Percentiles rank a stretch among this genome's conserved stretches.
Conservation (phyloP, 2,329 filamentous ascomycete genomes). For the Thielaviopsis musarum region DNA sequence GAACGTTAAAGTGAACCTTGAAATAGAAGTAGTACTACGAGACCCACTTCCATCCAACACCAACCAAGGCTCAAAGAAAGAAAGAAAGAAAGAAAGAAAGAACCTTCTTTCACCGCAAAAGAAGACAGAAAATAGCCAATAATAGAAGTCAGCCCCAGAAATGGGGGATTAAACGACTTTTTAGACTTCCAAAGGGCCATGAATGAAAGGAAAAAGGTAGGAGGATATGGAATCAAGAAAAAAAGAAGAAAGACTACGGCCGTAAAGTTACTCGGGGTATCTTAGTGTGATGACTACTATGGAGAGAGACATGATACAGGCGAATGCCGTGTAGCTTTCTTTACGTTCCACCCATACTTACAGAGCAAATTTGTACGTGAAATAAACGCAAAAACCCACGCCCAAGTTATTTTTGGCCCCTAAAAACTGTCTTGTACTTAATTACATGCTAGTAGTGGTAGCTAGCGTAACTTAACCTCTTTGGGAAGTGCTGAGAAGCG, state of each 20-base stretch:
- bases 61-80: neutral
- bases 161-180: neutral
- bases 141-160: neutral
- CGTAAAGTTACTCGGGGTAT: too few species aligned
- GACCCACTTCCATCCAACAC: neutral
- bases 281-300: too few species aligned
- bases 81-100: neutral
- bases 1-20: neutral
- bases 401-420: too few species aligned
- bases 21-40: neutral
- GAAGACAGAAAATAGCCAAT: neutral
- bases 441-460: too few species aligned
- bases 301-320: too few species aligned
- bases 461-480: neutral
- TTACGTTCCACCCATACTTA: too few species aligned
- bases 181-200: neutral
- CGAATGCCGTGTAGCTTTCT: too few species aligned
- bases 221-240: neutral
- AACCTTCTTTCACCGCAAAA: neutral
- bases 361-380: too few species aligned
- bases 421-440: too few species aligned
- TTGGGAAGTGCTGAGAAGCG: neutral
- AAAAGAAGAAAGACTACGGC: too few species aligned
- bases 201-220: neutral
- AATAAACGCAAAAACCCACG: too few species aligned